Percentiles rank a stretch among this genome's conserved stretches.
These are phyloP conservation scores for Corymbia calophylla DNA, from an alignment of 441 rosid species.

Conservation along the genomic window DNA sequence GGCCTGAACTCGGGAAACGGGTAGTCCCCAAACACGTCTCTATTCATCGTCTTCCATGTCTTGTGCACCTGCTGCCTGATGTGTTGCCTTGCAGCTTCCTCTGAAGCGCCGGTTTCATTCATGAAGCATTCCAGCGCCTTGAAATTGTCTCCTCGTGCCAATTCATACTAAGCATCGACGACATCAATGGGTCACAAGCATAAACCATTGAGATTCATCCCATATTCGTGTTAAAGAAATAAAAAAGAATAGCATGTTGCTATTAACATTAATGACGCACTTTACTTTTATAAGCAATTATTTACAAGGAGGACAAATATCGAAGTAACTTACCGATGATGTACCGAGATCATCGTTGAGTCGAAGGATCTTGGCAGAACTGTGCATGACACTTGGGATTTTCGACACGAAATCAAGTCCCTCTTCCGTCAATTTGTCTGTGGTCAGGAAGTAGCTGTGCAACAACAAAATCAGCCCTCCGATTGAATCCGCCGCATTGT, in stretches of 20 bases:
- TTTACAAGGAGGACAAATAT: not conserved
- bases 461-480: slow-evolving; percentile 14
- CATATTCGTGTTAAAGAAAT: too few relatives aligned
- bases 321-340: not conserved
- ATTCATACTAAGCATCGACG: not conserved
- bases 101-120: not conserved
- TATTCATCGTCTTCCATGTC: slow-evolving; percentile 4
- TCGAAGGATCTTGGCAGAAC: not conserved
- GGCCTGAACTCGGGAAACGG: not conserved
- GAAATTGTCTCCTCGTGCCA: not conserved
- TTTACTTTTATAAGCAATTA: too few relatives aligned
- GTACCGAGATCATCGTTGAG: not conserved
- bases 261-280: not conserved
- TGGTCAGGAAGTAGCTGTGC: not conserved
- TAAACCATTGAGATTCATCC: not conserved
- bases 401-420: not conserved
- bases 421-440: not conserved
- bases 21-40: not conserved
- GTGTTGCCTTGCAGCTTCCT: not conserved
- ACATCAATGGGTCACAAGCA: not conserved
- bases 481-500: not conserved
- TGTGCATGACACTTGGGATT: not conserved
- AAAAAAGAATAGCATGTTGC: not conserved
- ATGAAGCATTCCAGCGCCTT: not conserved
- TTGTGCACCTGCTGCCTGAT: not conserved